Evolutionary conservation across 1,139 yeast species (phyloP).

Genomic region (Scheffersomyces titani): DNA sequence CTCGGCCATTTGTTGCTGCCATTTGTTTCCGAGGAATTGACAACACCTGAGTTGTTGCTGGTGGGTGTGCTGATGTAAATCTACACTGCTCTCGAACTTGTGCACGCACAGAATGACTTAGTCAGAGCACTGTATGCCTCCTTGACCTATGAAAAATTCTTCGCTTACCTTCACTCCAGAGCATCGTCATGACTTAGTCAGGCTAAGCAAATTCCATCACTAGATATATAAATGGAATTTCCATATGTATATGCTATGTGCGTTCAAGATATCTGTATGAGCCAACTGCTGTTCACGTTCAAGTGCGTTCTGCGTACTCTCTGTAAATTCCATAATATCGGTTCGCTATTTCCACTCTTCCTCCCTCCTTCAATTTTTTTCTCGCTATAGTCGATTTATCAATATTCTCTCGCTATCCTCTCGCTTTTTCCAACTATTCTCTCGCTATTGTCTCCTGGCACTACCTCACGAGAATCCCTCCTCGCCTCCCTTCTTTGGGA

Average conservation of each 20-base stretch:
- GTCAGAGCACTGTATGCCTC: neutral
- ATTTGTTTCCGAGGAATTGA: neutral
- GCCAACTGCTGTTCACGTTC: neutral
- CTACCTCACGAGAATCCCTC: neutral
- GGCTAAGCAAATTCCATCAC: neutral
- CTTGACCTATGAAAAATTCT: neutral
- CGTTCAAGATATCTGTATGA: neutral
- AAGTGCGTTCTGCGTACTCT: no score
- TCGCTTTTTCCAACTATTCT: no score
- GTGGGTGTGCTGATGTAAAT: neutral
- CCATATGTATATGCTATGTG: neutral
- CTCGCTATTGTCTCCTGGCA: neutral
- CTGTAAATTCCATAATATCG: no score
- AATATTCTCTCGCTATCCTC: neutral
- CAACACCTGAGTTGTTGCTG: neutral
- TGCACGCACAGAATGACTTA: neutral
- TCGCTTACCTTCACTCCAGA: neutral
- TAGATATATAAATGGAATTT: no score
- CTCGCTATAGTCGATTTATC: no score
- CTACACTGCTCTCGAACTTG: neutral
- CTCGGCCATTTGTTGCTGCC: neutral
- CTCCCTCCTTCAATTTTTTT: no score
- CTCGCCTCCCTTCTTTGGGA: neutral
- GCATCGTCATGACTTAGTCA: neutral
- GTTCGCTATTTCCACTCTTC: no score